Conservation (phyloP, 1,284 basidiomycete genomes). For the Puccinia brachypodii region DNA sequence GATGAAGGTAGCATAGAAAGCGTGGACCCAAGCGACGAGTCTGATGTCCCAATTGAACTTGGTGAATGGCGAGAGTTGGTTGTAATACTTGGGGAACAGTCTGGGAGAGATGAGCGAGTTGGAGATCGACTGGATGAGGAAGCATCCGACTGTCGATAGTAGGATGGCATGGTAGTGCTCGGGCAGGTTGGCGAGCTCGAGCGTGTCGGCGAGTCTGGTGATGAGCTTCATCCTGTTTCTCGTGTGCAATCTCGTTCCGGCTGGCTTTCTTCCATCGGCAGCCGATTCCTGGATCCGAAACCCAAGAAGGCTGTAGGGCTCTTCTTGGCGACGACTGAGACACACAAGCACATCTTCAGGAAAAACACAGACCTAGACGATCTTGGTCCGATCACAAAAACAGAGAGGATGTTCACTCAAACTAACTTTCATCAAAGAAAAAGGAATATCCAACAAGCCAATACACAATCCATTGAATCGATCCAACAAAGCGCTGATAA, state of each 20-base stretch:
- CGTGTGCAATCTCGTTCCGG: neutral
- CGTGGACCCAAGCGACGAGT: constrained; percentile 46
- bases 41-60: constrained; percentile 48
- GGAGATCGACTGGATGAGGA: constrained; percentile 31
- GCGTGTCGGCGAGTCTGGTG: neutral
- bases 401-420: no score
- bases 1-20: constrained; percentile 44
- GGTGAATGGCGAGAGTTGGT: constrained; percentile 1
- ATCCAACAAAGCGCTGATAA: no score
- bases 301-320: no score
- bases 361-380: no score
- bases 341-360: no score
- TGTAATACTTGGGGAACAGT: constrained; percentile 35
- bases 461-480: no score
- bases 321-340: no score
- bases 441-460: no score
- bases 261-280: neutral
- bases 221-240: neutral
- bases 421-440: no score
- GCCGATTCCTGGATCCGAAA: no score
- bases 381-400: no score
- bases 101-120: constrained; percentile 19
- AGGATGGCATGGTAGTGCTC: constrained; percentile 34
- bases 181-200: constrained; percentile 23
- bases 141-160: constrained; percentile 11